Conservation (phyloP, 2,329 filamentous ascomycete genomes). For the Mycosphaerella sp. region DNA sequence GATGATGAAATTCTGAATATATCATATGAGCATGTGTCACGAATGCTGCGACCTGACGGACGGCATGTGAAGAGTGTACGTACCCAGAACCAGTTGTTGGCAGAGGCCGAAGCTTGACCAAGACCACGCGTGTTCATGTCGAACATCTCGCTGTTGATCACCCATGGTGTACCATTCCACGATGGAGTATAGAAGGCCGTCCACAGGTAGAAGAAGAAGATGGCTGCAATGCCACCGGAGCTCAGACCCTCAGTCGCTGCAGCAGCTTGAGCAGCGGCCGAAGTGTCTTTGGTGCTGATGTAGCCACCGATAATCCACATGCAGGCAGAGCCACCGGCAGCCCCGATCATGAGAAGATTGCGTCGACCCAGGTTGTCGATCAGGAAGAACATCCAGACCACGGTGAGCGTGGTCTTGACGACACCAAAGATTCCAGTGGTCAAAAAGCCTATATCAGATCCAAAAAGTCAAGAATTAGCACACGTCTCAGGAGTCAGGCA, state of each 20-base stretch:
- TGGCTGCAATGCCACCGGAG: constrained; percentile 52
- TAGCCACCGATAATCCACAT: constrained; percentile 61
- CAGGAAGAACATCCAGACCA: constrained; percentile 63
- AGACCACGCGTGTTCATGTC: constrained; percentile 62
- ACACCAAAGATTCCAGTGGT: constrained; percentile 73
- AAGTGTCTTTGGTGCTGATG: constrained; percentile 38
- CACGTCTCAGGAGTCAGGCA: too few relatives aligned
- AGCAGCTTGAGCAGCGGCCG: constrained; percentile 40
- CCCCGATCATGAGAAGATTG: constrained; percentile 60
- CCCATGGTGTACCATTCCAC: constrained; percentile 58
- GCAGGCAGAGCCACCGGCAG: constrained; percentile 54
- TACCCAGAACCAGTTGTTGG: constrained; percentile 64
- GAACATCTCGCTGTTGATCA: constrained; percentile 69
- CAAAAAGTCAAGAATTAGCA: too few relatives aligned
- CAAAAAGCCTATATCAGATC: constrained; percentile 48
- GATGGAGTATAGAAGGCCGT: constrained; percentile 58
- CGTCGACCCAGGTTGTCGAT: constrained; percentile 60
- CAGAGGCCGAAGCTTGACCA: constrained; percentile 65
- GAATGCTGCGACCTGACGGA: too few relatives aligned
- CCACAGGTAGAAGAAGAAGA: constrained; percentile 71
- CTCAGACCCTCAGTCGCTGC: constrained; percentile 33
- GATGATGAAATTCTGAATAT: constrained; percentile 67
- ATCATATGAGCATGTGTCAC: too few relatives aligned
- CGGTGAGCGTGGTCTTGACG: constrained; percentile 63
- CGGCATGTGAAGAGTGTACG: too few relatives aligned